Conservation (phyloP, 75 land plant genomes). For the Larix kaempferi region DNA sequence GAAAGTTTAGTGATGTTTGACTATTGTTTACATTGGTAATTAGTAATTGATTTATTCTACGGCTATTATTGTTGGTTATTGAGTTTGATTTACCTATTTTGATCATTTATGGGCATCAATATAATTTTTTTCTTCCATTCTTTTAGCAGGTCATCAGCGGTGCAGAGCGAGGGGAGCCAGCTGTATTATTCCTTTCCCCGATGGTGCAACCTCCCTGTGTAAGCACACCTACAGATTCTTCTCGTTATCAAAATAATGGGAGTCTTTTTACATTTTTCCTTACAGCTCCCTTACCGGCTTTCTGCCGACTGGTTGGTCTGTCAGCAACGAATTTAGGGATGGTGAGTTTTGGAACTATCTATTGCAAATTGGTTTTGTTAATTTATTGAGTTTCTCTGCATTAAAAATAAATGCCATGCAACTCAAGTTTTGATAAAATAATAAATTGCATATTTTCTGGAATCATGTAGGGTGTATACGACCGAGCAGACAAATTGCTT, state of each 20-base stretch:
- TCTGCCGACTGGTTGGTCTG: constrained; percentile 63
- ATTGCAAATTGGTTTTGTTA: neutral
- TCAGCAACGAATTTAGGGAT: constrained; percentile 22
- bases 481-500: constrained; percentile 59
- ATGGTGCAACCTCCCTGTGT: constrained; percentile 18
- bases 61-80: no score
- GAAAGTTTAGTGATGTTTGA: neutral
- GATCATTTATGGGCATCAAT: no score
- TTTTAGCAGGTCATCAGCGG: constrained; percentile 73
- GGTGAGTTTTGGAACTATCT: neutral
- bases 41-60: no score
- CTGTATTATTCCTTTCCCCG: constrained; percentile 76
- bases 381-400: neutral
- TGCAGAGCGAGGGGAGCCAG: constrained; percentile 83
- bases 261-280: constrained; percentile 90
- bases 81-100: no score
- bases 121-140: no score
- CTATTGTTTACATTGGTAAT: neutral
- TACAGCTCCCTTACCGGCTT: constrained; percentile 88
- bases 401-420: neutral
- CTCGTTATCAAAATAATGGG: constrained; percentile 39
- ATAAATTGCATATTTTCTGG: neutral
- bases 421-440: neutral
- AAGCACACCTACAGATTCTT: constrained; percentile 19
- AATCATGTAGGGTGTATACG: constrained; percentile 53